Evolutionary conservation across 139 green algal species (phyloP).

Genomic region (Zygnema cylindricum): DNA sequence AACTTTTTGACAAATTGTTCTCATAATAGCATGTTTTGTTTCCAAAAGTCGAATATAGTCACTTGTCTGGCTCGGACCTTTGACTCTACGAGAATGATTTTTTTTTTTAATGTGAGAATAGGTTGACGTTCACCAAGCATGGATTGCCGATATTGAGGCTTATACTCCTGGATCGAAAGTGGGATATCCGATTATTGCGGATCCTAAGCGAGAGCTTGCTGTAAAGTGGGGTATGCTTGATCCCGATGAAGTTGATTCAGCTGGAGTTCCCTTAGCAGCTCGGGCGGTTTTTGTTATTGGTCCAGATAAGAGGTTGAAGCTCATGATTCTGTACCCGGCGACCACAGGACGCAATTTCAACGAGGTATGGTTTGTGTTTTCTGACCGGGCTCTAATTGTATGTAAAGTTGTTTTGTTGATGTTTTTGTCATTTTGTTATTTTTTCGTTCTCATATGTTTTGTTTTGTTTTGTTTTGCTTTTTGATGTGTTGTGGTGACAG

Average conservation of each 20-base stretch:
- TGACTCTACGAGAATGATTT: too few species aligned
- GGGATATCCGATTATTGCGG: conserved; percentile 76
- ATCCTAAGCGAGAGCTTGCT: conserved; percentile 71
- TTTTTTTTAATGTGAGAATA: neutral
- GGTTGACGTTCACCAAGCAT: conserved; percentile 71
- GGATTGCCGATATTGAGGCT: conserved; percentile 79
- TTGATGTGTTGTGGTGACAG: conserved; percentile 19
- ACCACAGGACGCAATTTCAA: conserved; percentile 79
- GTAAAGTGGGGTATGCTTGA: conserved; percentile 76
- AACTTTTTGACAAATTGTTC: too few species aligned
- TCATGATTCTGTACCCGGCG: conserved; percentile 76
- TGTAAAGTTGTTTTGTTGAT: too few species aligned
- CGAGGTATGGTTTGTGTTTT: conserved; percentile 59
- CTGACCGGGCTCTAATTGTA: too few species aligned
- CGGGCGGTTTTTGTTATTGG: conserved; percentile 77
- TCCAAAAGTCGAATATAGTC: too few species aligned
- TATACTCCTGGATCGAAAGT: conserved; percentile 57
- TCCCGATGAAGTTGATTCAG: conserved; percentile 73
- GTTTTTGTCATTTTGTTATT: too few species aligned
- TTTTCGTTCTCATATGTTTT: neutral
- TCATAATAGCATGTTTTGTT: too few species aligned
- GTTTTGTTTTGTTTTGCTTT: neutral
- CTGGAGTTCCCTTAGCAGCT: conserved; percentile 69
- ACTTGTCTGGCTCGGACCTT: too few species aligned
- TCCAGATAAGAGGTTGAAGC: conserved; percentile 77